Base-by-base conservation (phyloP, 2,329 filamentous ascomycete species). In the Fusarium sp. region DNA sequence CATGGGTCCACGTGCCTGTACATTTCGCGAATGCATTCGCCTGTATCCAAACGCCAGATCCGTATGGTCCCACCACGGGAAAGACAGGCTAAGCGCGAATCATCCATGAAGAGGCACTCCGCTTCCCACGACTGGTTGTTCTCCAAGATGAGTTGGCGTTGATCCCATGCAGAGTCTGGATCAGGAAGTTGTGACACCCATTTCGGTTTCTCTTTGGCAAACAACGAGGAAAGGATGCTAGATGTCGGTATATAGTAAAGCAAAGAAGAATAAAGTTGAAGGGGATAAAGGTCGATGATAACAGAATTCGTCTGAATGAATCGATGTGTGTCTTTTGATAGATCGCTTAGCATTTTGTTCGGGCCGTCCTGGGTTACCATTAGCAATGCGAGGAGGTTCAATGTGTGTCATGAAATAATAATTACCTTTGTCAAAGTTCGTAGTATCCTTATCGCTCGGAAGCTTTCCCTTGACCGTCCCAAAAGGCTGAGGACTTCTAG, bases 251-350 rank as follows among this genome's bases (percentile, higher is more conserved):
- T 13, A 4, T n/a, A 24, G 7, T 11, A 50, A 13, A 42, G 36
- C 5, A 57, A 24, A 1, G 44, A 57, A 17, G 44, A 57, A 17
- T 57, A 57, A 2, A 57, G 15, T 2, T 57, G 54, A 20, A 57
- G 36, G 0, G 45, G 54, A 13, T 57, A 38, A 4, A 33, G 22
- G 3, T 31, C 17, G 9, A 57, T 42, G 26, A 57, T 36, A 14
- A 8, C 7, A 5, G 33, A 36, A 17, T 51, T 57, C 38, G 39
- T 20, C 20, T 43, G 45, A 15, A 57, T 18, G 22, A 57, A 57
- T 10, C 54, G 46, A 15, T 39, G 45, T 13, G 46, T n/a, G 3
- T 57, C 54, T 1, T 17, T 8, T n/a, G 51, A 31, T 7, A 57
- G 36, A 8, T 42, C 11, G 0, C 17, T 6, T 18, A 57, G 26